Evolutionary conservation across 2,329 filamentous ascomycete genomes (phyloP).

Genomic region (Xylariaceae sp.): DNA sequence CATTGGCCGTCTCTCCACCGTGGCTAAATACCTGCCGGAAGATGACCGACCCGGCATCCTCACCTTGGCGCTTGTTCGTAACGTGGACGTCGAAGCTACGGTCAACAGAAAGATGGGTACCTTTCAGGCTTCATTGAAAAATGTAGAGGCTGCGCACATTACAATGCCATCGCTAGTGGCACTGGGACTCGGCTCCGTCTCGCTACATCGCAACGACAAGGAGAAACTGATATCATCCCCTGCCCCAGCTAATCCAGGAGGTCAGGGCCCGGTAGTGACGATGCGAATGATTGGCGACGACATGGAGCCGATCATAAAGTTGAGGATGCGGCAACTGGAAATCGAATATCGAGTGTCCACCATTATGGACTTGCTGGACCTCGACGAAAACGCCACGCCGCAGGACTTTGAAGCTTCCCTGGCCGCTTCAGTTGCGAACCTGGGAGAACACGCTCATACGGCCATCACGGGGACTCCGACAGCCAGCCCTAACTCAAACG

Average conservation of each 20-base stretch:
- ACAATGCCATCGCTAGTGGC: slow-evolving; percentile 78
- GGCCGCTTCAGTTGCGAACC: slow-evolving; percentile 71
- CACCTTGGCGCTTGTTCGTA: slow-evolving; percentile 63
- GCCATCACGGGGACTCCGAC: slow-evolving; percentile 35
- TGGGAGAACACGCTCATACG: slow-evolving; percentile 59
- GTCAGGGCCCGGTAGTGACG: slow-evolving; percentile 61
- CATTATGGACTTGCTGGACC: slow-evolving; percentile 70
- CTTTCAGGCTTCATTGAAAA: slow-evolving; percentile 51
- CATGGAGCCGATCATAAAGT: slow-evolving; percentile 82
- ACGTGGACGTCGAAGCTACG: slow-evolving; percentile 55
- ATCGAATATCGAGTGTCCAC: slow-evolving; percentile 87
- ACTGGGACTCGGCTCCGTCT: slow-evolving; percentile 61
- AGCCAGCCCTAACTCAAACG: slow-evolving; percentile 5
- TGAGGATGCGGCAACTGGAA: slow-evolving; percentile 78
- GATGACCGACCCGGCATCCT: slow-evolving; percentile 89
- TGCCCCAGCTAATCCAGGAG: slow-evolving; percentile 25
- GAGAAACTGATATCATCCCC: slow-evolving; percentile 66
- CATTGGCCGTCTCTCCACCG: slow-evolving; percentile 72
- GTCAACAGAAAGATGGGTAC: slow-evolving; percentile 65
- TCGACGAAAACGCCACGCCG: slow-evolving; percentile 60
- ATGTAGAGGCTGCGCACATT: slow-evolving; percentile 73
- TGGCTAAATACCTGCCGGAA: slow-evolving; percentile 91
- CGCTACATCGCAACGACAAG: slow-evolving; percentile 56
- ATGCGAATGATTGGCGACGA: slow-evolving; percentile 88
- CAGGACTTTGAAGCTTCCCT: slow-evolving; percentile 72